Percentiles rank a stretch among this genome's conserved stretches.
Conservation (phyloP, 768 basidiomycete genomes). For the Termitomyces sp. region DNA sequence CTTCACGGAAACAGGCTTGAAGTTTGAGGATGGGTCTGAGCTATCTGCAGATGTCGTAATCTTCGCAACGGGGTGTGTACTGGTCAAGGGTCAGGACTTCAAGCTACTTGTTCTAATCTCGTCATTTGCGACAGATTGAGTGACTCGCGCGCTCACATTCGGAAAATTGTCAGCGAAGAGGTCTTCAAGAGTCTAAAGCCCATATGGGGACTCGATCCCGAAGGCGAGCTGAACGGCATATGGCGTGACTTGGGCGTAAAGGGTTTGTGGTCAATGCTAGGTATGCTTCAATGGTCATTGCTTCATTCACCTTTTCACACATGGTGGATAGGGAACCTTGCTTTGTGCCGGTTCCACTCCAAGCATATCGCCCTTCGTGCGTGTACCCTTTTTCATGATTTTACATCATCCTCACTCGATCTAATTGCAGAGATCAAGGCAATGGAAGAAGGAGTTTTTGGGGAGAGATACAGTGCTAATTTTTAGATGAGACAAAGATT, state of each 20-base stretch:
- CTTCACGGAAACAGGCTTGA: constrained; percentile 38
- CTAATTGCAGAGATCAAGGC: constrained; percentile 17
- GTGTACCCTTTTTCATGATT: constrained; percentile 20
- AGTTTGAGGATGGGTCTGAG: constrained; percentile 43
- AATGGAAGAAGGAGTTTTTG: constrained; percentile 18
- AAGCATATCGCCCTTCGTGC: constrained; percentile 61
- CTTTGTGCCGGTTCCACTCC: constrained; percentile 56
- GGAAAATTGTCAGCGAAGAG: constrained; percentile 41
- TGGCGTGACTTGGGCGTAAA: constrained; percentile 48
- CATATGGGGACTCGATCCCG: constrained; percentile 59
- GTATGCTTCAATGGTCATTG: constrained; percentile 23
- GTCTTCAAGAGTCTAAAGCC: constrained; percentile 40
- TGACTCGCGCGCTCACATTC: constrained; percentile 35
- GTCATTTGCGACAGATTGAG: constrained; percentile 33
- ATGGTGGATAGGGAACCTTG: constrained; percentile 42
- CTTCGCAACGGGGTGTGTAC: constrained; percentile 44
- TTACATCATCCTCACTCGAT: background rate
- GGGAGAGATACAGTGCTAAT: constrained; percentile 14
- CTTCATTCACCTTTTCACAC: background rate
- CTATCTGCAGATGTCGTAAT: constrained; percentile 20
- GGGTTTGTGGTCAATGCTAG: constrained; percentile 59
- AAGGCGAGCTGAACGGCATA: constrained; percentile 54
- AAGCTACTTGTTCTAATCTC: background rate
- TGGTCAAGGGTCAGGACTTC: background rate
- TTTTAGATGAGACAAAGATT: background rate